phyloP scores from a whole-genome alignment of 371 early-diverging fungal species.

The Mucor circinelloides region DNA sequence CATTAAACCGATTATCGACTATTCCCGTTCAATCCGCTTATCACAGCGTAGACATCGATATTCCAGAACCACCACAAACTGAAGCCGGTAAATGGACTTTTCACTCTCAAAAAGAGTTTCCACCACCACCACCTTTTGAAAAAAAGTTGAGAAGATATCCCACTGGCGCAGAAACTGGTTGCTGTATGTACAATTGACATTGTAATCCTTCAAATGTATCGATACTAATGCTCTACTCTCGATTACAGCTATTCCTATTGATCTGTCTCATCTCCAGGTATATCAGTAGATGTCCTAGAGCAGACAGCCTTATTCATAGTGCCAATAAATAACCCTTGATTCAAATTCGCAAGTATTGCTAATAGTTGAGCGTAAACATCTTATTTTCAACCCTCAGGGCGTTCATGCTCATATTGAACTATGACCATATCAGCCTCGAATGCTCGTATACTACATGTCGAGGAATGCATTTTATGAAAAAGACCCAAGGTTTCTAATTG shows the following conservation, averaged over 20 bases:
- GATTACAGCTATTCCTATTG: conserved; percentile 39
- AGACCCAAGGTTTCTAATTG: too few species aligned
- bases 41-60: conserved; percentile 34
- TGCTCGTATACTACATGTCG: background rate
- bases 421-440: background rate
- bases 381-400: background rate
- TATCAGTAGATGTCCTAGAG: conserved; percentile 6
- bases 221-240: background rate
- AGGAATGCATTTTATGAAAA: background rate
- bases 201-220: background rate
- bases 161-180: conserved; percentile 51
- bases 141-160: conserved; percentile 47
- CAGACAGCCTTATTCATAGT: too few species aligned
- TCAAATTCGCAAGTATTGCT: background rate
- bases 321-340: background rate
- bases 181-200: conserved; percentile 35
- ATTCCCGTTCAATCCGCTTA: conserved; percentile 49
- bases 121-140: conserved; percentile 52
- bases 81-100: conserved; percentile 58
- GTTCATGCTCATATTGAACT: background rate
- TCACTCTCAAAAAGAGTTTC: conserved; percentile 49
- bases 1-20: conserved; percentile 34
- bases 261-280: conserved; percentile 41
- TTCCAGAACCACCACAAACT: conserved; percentile 52
- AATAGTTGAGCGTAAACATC: background rate